Base-by-base conservation (phyloP, 148 eudicot species). In the Euryodendron excelsum region DNA sequence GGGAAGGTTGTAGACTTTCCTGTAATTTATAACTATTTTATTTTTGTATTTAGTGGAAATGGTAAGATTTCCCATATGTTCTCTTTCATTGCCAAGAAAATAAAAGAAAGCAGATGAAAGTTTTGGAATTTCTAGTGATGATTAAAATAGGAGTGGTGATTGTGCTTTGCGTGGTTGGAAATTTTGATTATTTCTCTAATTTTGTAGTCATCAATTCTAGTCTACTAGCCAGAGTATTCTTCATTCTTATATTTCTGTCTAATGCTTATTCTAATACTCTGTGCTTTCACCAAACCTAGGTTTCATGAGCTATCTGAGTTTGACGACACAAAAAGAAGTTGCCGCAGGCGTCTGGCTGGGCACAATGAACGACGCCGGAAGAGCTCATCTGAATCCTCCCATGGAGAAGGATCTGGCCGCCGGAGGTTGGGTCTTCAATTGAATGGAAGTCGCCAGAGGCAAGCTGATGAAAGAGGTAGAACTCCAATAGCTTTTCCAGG, bases 331-430 rank as follows among this genome's bases (percentile, higher is more conserved):
- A 67, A 67, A 67, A 67, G 72, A 67, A 67, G 72, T 23, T 67
- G 72, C 72, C 27, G 72, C 21, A 67, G 11, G 50, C 72, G 72
- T 67, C n/a, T 67, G 72, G 72, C 72, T 3, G 72, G 72, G 31
- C 72, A 67, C 52, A 67, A 67, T 1, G 72, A 67, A 30, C 72
- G 72, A 0, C 72, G 72, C 50, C 37, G 72, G 5, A 67, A 67
- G 72, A 36, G 31, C 72, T 67, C 72, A n/a, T 39, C 72, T 67
- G 72, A 67, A 39, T 67, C 72, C 72, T 67, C 72, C 72, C 41
- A n/a, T 23, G 72, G 72, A 39, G 72, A 67, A 39, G 72, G 52
- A 39, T 67, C 72, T 47, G 20, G 71, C 48, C 47, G 41, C 48
- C 71, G 10, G 44, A 36, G 70, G 48, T 67, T 47, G 44, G n/a